Conservation (phyloP, 306 rosid genomes). For the Cucurbita maxima region DNA sequence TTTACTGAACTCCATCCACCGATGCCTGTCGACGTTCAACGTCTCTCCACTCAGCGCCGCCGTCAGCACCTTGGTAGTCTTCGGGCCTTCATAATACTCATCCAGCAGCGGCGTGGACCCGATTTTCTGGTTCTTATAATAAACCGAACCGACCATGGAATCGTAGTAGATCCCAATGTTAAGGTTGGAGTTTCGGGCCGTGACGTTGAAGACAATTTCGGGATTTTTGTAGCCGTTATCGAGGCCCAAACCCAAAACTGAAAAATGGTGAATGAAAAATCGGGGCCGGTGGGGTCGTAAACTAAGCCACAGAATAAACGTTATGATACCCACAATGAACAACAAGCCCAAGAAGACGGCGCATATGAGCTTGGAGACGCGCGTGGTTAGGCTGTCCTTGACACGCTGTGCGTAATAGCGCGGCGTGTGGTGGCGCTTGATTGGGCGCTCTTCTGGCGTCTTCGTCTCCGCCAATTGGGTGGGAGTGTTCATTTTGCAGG, state of each 20-base stretch:
- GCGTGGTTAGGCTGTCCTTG: constrained; percentile 62
- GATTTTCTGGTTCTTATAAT: constrained; percentile 40
- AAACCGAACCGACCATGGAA: constrained; percentile 37
- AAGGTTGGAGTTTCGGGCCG: constrained; percentile 65
- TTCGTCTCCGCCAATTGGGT: constrained; percentile 23
- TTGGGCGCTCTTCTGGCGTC: constrained; percentile 12
- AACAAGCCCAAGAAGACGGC: constrained; percentile 45
- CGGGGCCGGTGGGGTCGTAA: constrained; percentile 87
- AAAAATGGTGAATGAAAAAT: constrained; percentile 40
- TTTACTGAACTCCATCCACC: constrained; percentile 45
- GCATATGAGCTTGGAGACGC: constrained; percentile 53
- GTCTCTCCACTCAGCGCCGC: constrained; percentile 32
- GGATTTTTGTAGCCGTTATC: constrained; percentile 32
- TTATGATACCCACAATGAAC: constrained; percentile 30
- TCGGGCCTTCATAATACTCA: constrained; percentile 51
- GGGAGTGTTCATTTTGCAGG: constrained; percentile 18
- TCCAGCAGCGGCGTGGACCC: constrained; percentile 28
- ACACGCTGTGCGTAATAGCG: constrained; percentile 58
- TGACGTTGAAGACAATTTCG: constrained; percentile 22
- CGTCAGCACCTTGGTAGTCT: constrained; percentile 31
- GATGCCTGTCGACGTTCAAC: constrained; percentile 30
- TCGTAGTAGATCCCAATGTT: constrained; percentile 48
- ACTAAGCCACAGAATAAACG: constrained; percentile 72
- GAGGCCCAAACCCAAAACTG: constrained; percentile 41
- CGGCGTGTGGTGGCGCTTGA: constrained; percentile 45